A percentile compares a stretch with the other conserved stretches of the same genome.
These are phyloP conservation scores for Macrophomina phaseolina DNA, from an alignment of 2,329 filamentous ascomycete species.

Conservation along the genomic window DNA sequence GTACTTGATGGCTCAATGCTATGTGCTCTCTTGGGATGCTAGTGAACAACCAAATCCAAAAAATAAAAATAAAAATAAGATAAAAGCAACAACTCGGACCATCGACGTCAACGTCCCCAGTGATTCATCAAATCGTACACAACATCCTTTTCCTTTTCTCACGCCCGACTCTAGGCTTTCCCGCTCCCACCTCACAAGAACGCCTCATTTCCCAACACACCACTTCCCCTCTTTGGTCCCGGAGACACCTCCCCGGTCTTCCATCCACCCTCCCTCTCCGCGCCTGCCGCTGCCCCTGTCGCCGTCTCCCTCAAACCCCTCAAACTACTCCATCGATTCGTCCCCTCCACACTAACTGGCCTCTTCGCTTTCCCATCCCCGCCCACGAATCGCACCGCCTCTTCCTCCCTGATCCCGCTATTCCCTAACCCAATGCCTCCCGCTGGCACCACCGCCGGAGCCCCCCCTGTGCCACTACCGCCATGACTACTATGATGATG, in stretches of 20 bases:
- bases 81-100: no score
- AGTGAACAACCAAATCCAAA: no score
- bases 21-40: no score
- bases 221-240: slow-evolving; percentile 2
- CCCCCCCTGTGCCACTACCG: not conserved
- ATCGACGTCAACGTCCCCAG: not conserved
- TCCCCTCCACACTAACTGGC: slow-evolving; percentile 21
- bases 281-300: slow-evolving; percentile 9
- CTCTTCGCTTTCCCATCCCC: slow-evolving; percentile 1
- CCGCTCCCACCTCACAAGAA: slow-evolving; percentile 11
- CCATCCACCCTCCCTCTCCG: not conserved
- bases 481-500: not conserved
- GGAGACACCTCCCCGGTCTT: not conserved
- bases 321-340: slow-evolving; percentile 19
- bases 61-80: no score
- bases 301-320: not conserved
- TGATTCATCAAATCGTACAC: not conserved
- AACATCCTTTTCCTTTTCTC: not conserved
- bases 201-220: slow-evolving; percentile 22
- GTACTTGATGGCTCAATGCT: no score
- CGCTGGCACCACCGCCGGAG: not conserved
- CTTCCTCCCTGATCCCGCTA: slow-evolving; percentile 5
- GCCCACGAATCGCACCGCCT: not conserved
- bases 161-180: not conserved
- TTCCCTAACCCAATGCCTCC: slow-evolving; percentile 9